Evolutionary conservation across 768 basidiomycete genomes (phyloP), one percentile per base, ranked within the genome.

Genomic region (Kwoniella shandongensis): DNA sequence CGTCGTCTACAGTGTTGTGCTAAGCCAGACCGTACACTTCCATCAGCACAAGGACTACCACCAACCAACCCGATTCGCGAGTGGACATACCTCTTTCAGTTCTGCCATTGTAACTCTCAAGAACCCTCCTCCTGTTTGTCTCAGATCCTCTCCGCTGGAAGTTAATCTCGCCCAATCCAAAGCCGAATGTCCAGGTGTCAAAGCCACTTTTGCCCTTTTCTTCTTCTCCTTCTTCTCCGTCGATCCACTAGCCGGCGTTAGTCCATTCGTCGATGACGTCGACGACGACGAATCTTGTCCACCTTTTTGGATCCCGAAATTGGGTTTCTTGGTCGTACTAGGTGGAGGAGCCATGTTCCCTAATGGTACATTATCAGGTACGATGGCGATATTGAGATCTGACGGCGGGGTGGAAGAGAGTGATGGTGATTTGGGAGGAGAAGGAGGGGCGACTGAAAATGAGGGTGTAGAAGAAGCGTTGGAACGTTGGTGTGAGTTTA

Each of bases 141-240:
- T 79, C 6, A 97, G 76, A 80, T 96, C 86, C 51, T 78, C 70
- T 1, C 92, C 92, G 4, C 87, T 90, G 3, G 84, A 79, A 76
- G 93, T 92, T 56, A 96, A 78, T 44, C 82, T 84, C 1, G 91
- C 92, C 94, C 94, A 99, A 77, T 99, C 96, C 26, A 99, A 76
- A 10, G 91, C 85, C 60, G 89, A 88, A 75, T 87, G 88, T 5
- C 96, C 96, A 1, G 94, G 93, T 11, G 88, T 86, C 3, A 99
- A 82, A 4, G 86, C 89, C 0, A 96, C 91, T 78, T 93, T 97
- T 27, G 81, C 82, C 20, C 85, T 79, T 50, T 72, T 74, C 51
- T 75, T 74, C 48, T 72, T 76, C 47, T 67, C 72, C 18, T 68
- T 66, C 45, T 65, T 84, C 68, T 85, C 87, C 5, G 78, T 25